Percentiles rank a stretch among this genome's conserved stretches.
phyloP scores from a whole-genome alignment of 352 stramenopile genomes.

The Blastocystis sp. region DNA sequence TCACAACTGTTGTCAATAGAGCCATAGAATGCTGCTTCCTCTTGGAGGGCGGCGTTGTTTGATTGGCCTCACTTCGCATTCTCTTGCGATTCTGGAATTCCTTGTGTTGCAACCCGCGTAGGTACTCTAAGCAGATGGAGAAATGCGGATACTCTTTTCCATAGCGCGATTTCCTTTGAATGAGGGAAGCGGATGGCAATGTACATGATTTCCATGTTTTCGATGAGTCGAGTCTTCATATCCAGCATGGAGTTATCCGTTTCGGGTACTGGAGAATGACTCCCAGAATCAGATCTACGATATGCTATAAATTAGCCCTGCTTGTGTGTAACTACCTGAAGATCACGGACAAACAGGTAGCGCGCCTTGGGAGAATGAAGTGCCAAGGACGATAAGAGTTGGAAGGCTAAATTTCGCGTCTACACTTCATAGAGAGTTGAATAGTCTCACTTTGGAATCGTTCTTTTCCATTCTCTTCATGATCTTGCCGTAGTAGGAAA shows the following conservation, averaged over 20 bases:
- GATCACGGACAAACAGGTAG: conserved; percentile 18
- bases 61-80: neutral
- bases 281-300: conserved; percentile 36
- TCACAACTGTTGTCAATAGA: conserved; percentile 10
- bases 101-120: neutral
- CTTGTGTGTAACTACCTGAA: neutral
- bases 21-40: conserved; percentile 42
- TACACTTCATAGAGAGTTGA: neutral
- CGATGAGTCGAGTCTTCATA: conserved; percentile 12
- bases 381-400: conserved; percentile 18
- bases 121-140: neutral
- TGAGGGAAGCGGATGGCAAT: neutral
- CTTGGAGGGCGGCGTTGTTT: neutral
- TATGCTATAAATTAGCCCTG: neutral
- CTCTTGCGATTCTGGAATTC: conserved; percentile 19
- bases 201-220: conserved; percentile 40
- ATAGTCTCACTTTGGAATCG: conserved; percentile 6
- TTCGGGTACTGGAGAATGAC: neutral
- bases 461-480: conserved; percentile 43
- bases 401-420: conserved; percentile 55
- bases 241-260: conserved; percentile 13
- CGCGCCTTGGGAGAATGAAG: conserved; percentile 48
- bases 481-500: conserved; percentile 57
- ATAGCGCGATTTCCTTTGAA: conserved; percentile 19
- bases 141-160: conserved; percentile 39